Conservation (phyloP, 495 filamentous ascomycete species). For the Halenospora varia region DNA sequence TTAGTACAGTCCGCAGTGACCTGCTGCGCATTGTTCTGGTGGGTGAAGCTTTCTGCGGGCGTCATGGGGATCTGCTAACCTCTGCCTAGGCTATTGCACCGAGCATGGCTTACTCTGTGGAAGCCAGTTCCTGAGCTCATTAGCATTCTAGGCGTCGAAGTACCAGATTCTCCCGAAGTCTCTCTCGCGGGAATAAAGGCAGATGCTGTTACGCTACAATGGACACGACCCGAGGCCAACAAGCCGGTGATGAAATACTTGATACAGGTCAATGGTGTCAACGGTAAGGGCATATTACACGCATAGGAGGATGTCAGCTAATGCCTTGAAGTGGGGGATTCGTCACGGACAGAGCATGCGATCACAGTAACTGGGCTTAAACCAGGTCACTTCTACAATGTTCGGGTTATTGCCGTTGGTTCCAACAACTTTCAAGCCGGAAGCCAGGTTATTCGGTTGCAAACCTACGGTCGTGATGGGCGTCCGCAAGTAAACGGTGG, state of each 20-base stretch:
- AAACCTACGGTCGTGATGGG: constrained; percentile 55
- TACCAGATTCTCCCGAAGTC: constrained; percentile 83
- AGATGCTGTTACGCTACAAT: constrained; percentile 85
- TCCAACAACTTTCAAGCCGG: constrained; percentile 87
- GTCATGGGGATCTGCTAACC: constrained; percentile 1
- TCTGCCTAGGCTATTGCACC: constrained; percentile 64
- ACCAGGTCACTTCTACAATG: constrained; percentile 84
- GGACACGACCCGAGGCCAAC: constrained; percentile 75
- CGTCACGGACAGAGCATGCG: constrained; percentile 74
- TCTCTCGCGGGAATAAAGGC: constrained; percentile 87
- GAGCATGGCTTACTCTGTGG: constrained; percentile 79
- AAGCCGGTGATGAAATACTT: constrained; percentile 81
- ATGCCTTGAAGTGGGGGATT: constrained; percentile 68
- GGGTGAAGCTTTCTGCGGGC: constrained; percentile 3
- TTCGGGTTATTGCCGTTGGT: constrained; percentile 86
- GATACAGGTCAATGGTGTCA: constrained; percentile 88
- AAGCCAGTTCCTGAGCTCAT: constrained; percentile 89
- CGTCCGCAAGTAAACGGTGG: constrained; percentile 51
- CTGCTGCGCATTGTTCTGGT: constrained; percentile 29
- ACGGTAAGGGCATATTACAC: constrained; percentile 53
- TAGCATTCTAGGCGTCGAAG: constrained; percentile 85
- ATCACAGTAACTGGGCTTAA: constrained; percentile 83
- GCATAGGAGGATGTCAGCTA: constrained; percentile 14
- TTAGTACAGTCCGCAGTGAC: constrained; percentile 26
- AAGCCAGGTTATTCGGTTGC: constrained; percentile 76